Evolutionary conservation across 768 basidiomycete genomes (phyloP), one percentile per base, ranked within the genome.

Genomic region (Dioszegia aurantiaca): DNA sequence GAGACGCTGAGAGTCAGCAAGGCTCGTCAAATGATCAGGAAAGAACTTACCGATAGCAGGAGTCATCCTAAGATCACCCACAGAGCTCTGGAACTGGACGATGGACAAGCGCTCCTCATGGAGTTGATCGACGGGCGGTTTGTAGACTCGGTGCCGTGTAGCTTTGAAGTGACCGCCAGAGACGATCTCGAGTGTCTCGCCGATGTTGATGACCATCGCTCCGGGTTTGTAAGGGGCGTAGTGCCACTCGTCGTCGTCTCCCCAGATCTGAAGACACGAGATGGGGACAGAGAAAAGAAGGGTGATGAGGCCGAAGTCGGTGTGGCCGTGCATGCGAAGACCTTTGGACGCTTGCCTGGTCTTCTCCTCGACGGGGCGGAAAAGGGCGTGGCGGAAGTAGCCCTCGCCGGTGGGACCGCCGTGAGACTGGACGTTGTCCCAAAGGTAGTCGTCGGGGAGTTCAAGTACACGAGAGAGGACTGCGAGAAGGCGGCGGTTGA

Each of bases 171-270:
- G 55, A 24, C 62, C 65, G 11, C 64, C 68, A 14, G 59, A 61
- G 17, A 69, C 53, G 42, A 69, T 56, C 33, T 72, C 68, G 1
- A 72, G 58, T 2, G 67, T 67, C 26, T 73, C 71, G 8, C 68
- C 71, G 19, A 73, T 67, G 61, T 73, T 73, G 58, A 73, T 63
- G 3, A 73, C 66, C 21, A 73, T 45, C 1, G 71, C 61, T 16
- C 71, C 71, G 1, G 63, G 62, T 1, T 58, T 53, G 55, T 73
- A 68, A 17, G 52, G 53, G 37, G 67, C 71, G 36, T 68, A 73
- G 41, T 60, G 41, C 71, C 71, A 73, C 42, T 62, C 44, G 27
- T 65, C 61, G 37, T 73, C 66, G 16, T 41, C 30, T n/a, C 63
- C 68, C 59, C 67, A 67, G 52, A 73, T 65, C 43, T 73, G 71